Evolutionary conservation across 2,329 filamentous ascomycete species (phyloP), one percentile per base, ranked within the genome.

Genomic region (Cadophora sp.): DNA sequence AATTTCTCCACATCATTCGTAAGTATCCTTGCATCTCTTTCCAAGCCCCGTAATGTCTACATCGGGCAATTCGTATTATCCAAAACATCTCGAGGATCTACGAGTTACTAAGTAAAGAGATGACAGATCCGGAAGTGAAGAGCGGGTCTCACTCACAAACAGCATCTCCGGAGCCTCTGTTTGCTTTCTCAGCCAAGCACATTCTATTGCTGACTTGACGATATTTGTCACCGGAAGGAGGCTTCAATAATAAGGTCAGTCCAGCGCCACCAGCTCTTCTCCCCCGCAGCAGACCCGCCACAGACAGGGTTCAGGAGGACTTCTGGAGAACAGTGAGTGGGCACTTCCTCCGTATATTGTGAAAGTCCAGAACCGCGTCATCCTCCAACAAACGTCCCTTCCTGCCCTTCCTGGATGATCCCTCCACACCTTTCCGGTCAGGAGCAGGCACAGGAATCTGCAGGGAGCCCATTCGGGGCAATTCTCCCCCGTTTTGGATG

Each of bases 211-310:
- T 70, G 66, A 70, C 66, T 65, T 61, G 37, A 16, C 63, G 27
- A 64, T 65, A 73, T 71, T 67, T 71, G 69, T 73, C 69, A 71
- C 64, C 29, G 16, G 6, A 62, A 59, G 34, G 50, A 31, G 56
- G 58, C 29, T 62, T 53, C 40, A 62, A 51, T 16, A 55, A 51
- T 16, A 60, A 51, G 56, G 43, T 24, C 61, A 68, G 55, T n/a
- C 59, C 51, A 68, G 64, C 67, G 65, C 68, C 68, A 68, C 66
- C 51, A 59, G 12, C 16, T 29, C 43, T 63, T 66, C 64, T 66
- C 68, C 71, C 50, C 70, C 69, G 61, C 48, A 62, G 34, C 26
- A 61, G 61, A 46, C 40, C 65, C 56, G 55, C 61, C 62, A 26
- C 26, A 46, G 34, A 40, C 62, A 64, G 62, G 70, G 68, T 37